phyloP scores from a whole-genome alignment of 257 asterid genomes.

The Echium plantagineum region DNA sequence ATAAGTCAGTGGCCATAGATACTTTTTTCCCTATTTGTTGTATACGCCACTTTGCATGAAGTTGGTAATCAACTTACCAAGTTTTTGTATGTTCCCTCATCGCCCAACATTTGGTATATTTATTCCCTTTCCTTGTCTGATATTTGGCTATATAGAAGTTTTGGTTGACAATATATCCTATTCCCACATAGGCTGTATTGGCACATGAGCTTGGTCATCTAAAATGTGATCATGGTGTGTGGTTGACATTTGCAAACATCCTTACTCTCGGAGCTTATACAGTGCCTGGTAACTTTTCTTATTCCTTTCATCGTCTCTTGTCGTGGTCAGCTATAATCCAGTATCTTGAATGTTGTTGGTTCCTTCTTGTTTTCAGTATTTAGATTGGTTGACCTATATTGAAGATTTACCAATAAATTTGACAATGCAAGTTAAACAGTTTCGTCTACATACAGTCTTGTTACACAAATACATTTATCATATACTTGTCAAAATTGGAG shows the following conservation, averaged over 20 bases:
- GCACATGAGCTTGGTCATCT: slow-evolving; percentile 95
- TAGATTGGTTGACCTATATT: neutral
- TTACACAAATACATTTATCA: neutral
- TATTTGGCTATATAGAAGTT: neutral
- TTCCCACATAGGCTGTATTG: slow-evolving; percentile 64
- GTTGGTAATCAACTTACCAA: neutral
- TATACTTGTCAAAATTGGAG: neutral
- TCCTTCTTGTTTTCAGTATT: neutral
- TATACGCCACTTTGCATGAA: neutral
- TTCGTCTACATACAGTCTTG: neutral
- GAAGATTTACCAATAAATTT: neutral
- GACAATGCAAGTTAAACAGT: neutral
- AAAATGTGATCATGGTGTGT: slow-evolving; percentile 93
- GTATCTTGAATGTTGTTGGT: neutral
- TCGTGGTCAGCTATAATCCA: neutral
- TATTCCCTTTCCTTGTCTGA: neutral
- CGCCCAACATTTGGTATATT: neutral
- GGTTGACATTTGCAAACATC: slow-evolving; percentile 87
- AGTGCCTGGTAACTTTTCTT: slow-evolving; percentile 46
- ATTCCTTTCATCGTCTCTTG: neutral
- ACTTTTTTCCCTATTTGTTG: neutral
- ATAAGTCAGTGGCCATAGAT: neutral
- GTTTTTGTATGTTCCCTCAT: neutral
- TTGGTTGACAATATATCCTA: slow-evolving; percentile 1
- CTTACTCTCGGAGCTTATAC: slow-evolving; percentile 83